Evolutionary conservation across 2,329 filamentous ascomycete species (phyloP), one percentile per base, ranked within the genome.

Genomic region (Pseudogymnoascus sp.): DNA sequence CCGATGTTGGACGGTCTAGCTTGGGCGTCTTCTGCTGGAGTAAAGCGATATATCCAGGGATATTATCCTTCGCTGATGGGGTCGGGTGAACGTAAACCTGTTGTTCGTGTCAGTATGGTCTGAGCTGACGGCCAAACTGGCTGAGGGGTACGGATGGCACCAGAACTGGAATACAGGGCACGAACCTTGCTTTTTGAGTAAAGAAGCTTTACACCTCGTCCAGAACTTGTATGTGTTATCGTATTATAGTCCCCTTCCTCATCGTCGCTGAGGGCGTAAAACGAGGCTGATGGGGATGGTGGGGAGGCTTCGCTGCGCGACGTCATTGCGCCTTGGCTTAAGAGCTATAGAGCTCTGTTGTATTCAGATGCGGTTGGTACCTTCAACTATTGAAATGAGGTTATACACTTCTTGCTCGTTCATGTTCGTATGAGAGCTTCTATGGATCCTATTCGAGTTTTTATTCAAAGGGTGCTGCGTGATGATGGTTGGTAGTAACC

Each of bases 11-110:
- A 63, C 67, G 61, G 50, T 69, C 64, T 61, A 67, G 67, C 57
- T 65, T 71, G 32, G 76, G 72, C 0, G 80, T 79, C 72, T 95
- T 96, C 72, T 99, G 93, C 73, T 99, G 91, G 12, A 99, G 80
- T 2, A 99, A 81, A 16, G 94, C 93, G 67, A 99, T 87, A 73
- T 94, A 99, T 50, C 94, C 94, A 3, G 91, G 79, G 61, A 99
- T 95, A 67, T 99, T 99, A 77, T 99, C 94, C 77, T 92, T 96
- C 61, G 92, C 83, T 0, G 91, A 95, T 0, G 93, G 89, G 0
- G 91, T 91, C 1, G 94, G 94, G 73, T 99, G 94, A 43, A 99
- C 87, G 72, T 97, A 99, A 72, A 99, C 94, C 88, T 92, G 68
- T 58, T 25, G 60, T 57, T 68, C 43, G 68, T 64, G 66, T 65